Percentiles rank a stretch among this genome's conserved stretches.
phyloP scores from a whole-genome alignment of 2,329 filamentous ascomycete species.

The Penicillium thymicola region DNA sequence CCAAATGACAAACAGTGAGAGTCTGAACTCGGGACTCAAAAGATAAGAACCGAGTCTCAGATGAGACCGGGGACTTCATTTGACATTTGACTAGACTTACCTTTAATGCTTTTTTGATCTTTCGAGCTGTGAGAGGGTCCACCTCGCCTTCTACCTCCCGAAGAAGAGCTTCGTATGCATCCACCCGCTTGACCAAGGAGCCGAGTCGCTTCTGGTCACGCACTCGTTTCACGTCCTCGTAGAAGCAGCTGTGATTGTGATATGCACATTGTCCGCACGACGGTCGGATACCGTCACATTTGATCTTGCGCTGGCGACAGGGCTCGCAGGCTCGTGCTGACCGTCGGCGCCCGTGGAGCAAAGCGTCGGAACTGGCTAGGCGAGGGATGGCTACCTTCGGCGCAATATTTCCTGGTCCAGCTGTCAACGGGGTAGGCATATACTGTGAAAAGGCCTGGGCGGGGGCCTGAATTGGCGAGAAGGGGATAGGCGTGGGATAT shows the following conservation, averaged over 20 bases:
- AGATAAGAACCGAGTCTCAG: not conserved
- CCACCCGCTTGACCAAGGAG: slow-evolving; percentile 22
- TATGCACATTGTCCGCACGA: slow-evolving; percentile 29
- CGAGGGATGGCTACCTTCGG: slow-evolving; percentile 34
- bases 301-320: slow-evolving; percentile 36
- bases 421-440: not conserved
- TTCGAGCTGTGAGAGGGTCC: slow-evolving; percentile 19
- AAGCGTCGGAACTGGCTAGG: slow-evolving; percentile 15
- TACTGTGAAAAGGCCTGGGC: not conserved
- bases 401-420: not conserved
- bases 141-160: slow-evolving; percentile 24
- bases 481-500: not conserved
- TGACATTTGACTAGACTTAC: slow-evolving; percentile 15
- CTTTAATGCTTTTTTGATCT: slow-evolving; percentile 27
- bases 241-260: slow-evolving; percentile 25
- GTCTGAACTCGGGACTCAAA: not conserved
- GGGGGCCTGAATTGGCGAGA: not conserved
- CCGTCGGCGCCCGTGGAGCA: slow-evolving; percentile 23
- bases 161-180: slow-evolving; percentile 30
- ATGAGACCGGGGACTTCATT: not conserved
- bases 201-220: slow-evolving; percentile 35
- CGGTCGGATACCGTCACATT: slow-evolving; percentile 33
- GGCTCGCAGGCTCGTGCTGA: slow-evolving; percentile 36
- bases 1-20: not conserved
- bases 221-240: slow-evolving; percentile 36